Evolutionary conservation across 164 flowering plant genomes (phyloP).

Genomic region (Nymphaea thermarum): DNA sequence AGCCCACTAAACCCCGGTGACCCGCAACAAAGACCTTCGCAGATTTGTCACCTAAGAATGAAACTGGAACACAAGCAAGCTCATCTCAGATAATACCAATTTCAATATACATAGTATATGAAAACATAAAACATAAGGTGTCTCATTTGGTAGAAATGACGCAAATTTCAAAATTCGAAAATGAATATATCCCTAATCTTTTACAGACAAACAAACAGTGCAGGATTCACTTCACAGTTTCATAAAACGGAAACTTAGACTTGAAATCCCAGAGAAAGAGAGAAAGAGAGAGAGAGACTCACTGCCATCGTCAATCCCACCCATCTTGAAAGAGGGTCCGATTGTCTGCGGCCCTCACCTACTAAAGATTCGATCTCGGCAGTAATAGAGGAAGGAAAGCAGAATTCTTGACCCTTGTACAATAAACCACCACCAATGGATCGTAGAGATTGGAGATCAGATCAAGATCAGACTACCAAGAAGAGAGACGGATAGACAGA

Average conservation of each 20-base stretch:
- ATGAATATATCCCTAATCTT: no score
- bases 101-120: not conserved
- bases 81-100: not conserved
- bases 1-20: slow-evolving; percentile 81
- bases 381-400: not conserved
- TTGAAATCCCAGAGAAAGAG: not conserved
- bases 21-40: slow-evolving; percentile 85
- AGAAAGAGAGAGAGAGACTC: not conserved
- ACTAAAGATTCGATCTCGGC: not conserved
- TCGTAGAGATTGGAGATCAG: no score
- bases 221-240: not conserved
- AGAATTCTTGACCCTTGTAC: no score
- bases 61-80: not conserved
- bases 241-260: not conserved
- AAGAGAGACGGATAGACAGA: not conserved
- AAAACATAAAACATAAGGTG: not conserved
- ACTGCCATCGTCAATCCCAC: not conserved
- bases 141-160: no score
- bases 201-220: no score
- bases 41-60: slow-evolving; percentile 38
- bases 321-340: not conserved
- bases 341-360: not conserved
- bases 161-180: no score
- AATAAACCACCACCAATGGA: no score
- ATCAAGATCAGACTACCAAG: no score